Percentiles rank a stretch among this genome's conserved stretches.
Conservation (phyloP, 305 asterid genomes). For the Fraxinus greggii region DNA sequence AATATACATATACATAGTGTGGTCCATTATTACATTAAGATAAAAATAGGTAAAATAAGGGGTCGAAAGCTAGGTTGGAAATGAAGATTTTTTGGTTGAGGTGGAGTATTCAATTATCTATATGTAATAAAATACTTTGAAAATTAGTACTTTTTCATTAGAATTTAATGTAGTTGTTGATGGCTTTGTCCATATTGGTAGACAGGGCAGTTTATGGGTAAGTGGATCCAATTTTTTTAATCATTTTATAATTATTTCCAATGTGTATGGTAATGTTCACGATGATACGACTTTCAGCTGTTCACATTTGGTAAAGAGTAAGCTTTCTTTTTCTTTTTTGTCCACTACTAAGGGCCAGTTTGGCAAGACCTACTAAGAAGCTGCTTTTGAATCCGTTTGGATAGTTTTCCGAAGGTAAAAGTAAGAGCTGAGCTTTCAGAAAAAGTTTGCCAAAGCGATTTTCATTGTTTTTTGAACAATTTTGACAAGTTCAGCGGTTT, state of each 20-base stretch:
- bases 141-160: conserved; percentile 15
- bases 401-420: not conserved
- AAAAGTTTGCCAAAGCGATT: too few relatives aligned
- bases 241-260: not conserved
- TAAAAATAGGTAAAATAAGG: not conserved
- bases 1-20: not conserved
- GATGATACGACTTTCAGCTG: not conserved
- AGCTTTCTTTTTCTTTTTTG: not conserved
- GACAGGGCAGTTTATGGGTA: conserved; percentile 28
- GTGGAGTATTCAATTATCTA: conserved; percentile 34
- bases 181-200: conserved; percentile 21
- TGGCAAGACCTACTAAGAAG: not conserved
- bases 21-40: not conserved
- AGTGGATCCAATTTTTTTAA: conserved; percentile 21
- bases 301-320: not conserved
- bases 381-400: not conserved
- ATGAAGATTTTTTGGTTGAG: conserved; percentile 28
- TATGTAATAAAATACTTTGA: conserved; percentile 15
- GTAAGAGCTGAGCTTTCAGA: too few relatives aligned
- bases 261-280: not conserved
- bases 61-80: conserved; percentile 30
- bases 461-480: too few relatives aligned
- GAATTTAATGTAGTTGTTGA: not conserved
- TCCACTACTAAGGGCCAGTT: not conserved
- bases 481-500: too few relatives aligned